Evolutionary conservation across 441 rosid genomes (phyloP).

Genomic region (Erodium trifolium): DNA sequence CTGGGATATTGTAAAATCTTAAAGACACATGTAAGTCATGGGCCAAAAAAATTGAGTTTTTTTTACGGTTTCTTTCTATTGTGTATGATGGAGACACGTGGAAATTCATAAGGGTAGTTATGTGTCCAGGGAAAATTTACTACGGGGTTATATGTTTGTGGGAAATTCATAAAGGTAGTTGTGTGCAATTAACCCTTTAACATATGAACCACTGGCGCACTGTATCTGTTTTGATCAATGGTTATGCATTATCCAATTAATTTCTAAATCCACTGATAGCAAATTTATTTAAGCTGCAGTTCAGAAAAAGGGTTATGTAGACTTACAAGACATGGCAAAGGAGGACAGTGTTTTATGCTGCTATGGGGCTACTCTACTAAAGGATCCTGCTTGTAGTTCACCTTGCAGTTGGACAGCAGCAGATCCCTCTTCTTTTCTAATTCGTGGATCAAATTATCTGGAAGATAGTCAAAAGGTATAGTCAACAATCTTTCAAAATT

Average conservation of each 20-base stretch:
- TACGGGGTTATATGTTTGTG: too few relatives aligned
- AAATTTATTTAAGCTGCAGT: constrained; percentile 35
- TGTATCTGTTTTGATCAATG: constrained; percentile 15
- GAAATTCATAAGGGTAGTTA: too few relatives aligned
- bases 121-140: too few relatives aligned
- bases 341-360: constrained; percentile 54
- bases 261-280: constrained; percentile 15
- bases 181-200: too few relatives aligned
- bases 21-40: too few relatives aligned
- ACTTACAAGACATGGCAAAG: constrained; percentile 61
- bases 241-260: constrained; percentile 9
- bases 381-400: constrained; percentile 51
- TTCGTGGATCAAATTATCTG: constrained; percentile 78
- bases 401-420: constrained; percentile 76
- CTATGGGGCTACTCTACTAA: constrained; percentile 78
- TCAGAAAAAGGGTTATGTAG: constrained; percentile 88
- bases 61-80: too few relatives aligned
- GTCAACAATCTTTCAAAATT: constrained; percentile 11
- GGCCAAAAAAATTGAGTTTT: too few relatives aligned
- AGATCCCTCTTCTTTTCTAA: constrained; percentile 77
- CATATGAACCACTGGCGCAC: too few relatives aligned
- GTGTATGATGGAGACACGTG: too few relatives aligned
- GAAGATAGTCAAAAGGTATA: constrained; percentile 73
- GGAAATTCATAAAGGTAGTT: too few relatives aligned
- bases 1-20: too few relatives aligned